Evolutionary conservation across 768 basidiomycete species (phyloP).

Genomic region (Amanita thiersii): DNA sequence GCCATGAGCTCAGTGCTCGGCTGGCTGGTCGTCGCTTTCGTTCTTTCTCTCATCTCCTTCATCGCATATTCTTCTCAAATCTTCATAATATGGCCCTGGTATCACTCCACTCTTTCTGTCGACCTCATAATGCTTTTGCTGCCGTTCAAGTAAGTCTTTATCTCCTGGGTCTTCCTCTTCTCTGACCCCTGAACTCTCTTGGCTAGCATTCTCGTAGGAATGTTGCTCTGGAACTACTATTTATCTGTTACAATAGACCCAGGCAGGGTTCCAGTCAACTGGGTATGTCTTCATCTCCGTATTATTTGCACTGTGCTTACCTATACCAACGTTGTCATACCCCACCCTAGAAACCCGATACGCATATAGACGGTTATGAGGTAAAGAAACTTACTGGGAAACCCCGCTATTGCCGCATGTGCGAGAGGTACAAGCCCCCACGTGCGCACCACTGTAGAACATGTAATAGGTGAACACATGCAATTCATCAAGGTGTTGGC

Average conservation of each 20-base stretch:
- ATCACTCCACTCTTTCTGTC: constrained; percentile 64
- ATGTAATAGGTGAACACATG: constrained; percentile 61
- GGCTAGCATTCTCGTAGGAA: constrained; percentile 58
- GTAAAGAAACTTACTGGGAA: constrained; percentile 82
- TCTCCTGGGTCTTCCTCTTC: background rate
- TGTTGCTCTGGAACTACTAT: constrained; percentile 86
- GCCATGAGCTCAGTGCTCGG: constrained; percentile 41
- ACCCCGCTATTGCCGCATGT: constrained; percentile 83
- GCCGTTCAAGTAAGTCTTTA: constrained; percentile 79
- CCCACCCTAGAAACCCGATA: constrained; percentile 85
- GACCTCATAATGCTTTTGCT: constrained; percentile 69
- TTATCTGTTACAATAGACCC: constrained; percentile 80
- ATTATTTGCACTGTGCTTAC: background rate
- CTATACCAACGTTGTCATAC: constrained; percentile 5
- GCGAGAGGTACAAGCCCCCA: constrained; percentile 79
- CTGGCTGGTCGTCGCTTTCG: constrained; percentile 57
- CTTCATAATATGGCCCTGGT: constrained; percentile 91
- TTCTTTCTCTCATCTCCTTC: constrained; percentile 71
- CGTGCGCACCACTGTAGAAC: constrained; percentile 88
- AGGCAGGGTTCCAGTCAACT: constrained; percentile 67
- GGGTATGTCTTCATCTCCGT: constrained; percentile 43
- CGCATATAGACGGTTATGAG: constrained; percentile 67
- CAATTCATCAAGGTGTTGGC: background rate
- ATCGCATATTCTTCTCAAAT: constrained; percentile 87
- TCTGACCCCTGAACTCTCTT: constrained; percentile 9